Evolutionary conservation across 306 rosid genomes (phyloP), one percentile per base, ranked within the genome.

Genomic region (Alnus glutinosa): DNA sequence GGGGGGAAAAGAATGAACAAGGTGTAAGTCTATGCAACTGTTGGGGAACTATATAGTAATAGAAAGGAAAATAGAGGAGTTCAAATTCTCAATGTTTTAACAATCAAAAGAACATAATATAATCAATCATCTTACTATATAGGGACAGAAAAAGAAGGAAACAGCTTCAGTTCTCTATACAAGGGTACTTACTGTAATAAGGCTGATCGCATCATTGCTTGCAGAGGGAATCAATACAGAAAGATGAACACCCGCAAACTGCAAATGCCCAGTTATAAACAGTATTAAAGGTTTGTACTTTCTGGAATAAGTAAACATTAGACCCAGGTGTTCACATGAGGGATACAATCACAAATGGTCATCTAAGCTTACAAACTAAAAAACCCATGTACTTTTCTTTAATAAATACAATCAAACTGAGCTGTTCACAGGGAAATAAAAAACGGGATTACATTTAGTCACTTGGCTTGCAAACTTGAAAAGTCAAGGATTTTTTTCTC

Each of bases 241-340:
- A 74, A 95, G 99, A 81, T 90, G 83, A 49, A 90, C 90, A 51
- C 98, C 97, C n/a, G 91, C 78, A 70, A 82, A 81, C 97, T 95
- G 88, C 80, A 80, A 80, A 81, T 70, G 7, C 64, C 71, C 14
- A 63, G 67, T 63, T 13, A 83, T 50, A 32, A 76, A 64, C 5
- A 36, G 50, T 47, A 68, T 37, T 42, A 44, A 64, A 54, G 71
- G 66, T 66, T 73, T 66, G 28, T 59, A 19, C 36, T 13, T 68
- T 42, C 42, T 9, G 30, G 12, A 42, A 68, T 4, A 44, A 68
- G 30, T 42, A 68, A 68, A 42, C 46, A 34, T 9, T 15, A 68
- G 34, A 39, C 34, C 39, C 19, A 9, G 14, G 30, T 18, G 50
- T 67, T 59, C 71, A 7, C 50, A 18, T 2, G 7, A 5, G 52